phyloP scores from a whole-genome alignment of 441 rosid species.

The Daphne laureola region DNA sequence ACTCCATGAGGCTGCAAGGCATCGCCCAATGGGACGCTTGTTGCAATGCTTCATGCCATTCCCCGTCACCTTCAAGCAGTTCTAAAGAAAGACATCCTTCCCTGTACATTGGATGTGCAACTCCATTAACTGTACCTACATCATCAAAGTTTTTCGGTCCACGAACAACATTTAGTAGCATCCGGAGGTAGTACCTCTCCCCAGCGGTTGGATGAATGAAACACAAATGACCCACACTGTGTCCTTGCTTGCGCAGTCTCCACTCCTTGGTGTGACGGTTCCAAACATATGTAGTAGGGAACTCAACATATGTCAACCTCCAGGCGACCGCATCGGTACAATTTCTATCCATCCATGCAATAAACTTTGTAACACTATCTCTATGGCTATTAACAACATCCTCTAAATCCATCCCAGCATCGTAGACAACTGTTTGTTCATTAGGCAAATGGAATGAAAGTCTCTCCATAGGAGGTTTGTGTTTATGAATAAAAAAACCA shows the following conservation, averaged over 20 bases:
- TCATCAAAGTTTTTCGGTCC: too few relatives aligned
- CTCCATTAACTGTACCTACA: too few relatives aligned
- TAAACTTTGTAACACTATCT: not conserved
- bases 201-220: too few relatives aligned
- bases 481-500: not conserved
- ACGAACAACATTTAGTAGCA: too few relatives aligned
- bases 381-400: not conserved
- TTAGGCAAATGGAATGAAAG: not conserved
- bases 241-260: too few relatives aligned
- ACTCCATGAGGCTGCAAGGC: not conserved
- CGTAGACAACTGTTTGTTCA: not conserved
- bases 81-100: not conserved
- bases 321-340: not conserved
- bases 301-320: not conserved
- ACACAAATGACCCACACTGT: too few relatives aligned
- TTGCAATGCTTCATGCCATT: not conserved
- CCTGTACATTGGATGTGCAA: not conserved
- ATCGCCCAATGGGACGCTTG: too few relatives aligned
- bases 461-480: not conserved
- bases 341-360: not conserved
- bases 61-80: not conserved
- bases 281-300: not conserved
- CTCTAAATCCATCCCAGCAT: not conserved
- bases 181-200: too few relatives aligned
- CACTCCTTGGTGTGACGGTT: not conserved